Conservation (phyloP, 176 grass and related monocot species). For the Bothriochloa decipiens region DNA sequence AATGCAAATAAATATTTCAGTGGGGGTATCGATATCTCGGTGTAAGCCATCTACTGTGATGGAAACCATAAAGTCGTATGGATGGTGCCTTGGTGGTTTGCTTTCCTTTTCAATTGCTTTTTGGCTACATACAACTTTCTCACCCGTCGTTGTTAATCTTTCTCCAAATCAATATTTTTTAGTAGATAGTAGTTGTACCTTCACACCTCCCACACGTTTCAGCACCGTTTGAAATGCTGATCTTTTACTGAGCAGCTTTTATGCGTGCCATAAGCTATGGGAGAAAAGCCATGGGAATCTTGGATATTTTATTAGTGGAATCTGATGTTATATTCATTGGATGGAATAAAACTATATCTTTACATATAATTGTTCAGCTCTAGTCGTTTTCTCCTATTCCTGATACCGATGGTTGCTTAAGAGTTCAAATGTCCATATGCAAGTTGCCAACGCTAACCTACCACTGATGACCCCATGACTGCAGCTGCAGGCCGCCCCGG, state of each 20-base stretch:
- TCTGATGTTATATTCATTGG: conserved; percentile 54
- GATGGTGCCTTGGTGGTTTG: conserved; percentile 51
- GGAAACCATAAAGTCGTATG: conserved; percentile 52
- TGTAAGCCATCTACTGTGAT: conserved; percentile 47
- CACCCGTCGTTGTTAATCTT: conserved; percentile 46
- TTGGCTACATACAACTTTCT: conserved; percentile 52
- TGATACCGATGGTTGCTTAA: conserved; percentile 60
- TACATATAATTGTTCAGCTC: conserved; percentile 16
- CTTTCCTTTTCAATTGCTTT: conserved; percentile 59
- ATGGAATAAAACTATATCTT: conserved; percentile 48
- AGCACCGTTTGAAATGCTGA: conserved; percentile 19
- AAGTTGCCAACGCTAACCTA: conserved; percentile 50
- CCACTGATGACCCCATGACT: conserved; percentile 40
- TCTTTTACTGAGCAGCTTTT: conserved; percentile 45
- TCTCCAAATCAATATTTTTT: conserved; percentile 19
- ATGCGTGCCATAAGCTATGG: conserved; percentile 30
- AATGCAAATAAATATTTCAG: conserved; percentile 41
- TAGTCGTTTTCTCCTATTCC: conserved; percentile 50
- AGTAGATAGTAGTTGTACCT: conserved; percentile 58
- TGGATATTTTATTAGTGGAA: conserved; percentile 53
- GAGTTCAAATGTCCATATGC: conserved; percentile 46
- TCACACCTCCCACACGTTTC: conserved; percentile 39
- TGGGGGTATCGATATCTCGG: conserved; percentile 27
- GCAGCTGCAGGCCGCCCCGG: conserved; percentile 9
- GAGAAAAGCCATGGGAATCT: conserved; percentile 43